Conservation (phyloP, 1,284 basidiomycete genomes). For the Irpex sp. region DNA sequence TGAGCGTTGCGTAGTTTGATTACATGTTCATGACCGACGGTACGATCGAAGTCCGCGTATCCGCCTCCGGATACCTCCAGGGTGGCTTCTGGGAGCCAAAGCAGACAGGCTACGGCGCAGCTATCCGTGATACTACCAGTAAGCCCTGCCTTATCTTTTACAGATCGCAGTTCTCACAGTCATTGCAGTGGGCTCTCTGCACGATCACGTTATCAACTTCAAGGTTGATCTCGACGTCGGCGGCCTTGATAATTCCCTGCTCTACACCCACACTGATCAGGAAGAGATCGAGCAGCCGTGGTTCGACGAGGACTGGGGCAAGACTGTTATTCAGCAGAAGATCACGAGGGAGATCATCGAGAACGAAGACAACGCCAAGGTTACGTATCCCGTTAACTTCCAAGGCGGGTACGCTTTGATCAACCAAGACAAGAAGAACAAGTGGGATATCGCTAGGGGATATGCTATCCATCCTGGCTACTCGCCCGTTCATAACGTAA, state of each 20-base stretch:
- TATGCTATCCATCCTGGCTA: constrained; percentile 55
- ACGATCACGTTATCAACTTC: constrained; percentile 69
- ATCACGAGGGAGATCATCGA: constrained; percentile 46
- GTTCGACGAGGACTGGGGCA: constrained; percentile 63
- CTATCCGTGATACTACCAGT: constrained; percentile 55
- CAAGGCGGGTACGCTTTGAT: constrained; percentile 56
- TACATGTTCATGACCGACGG: constrained; percentile 67
- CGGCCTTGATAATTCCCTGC: constrained; percentile 55
- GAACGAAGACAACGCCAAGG: constrained; percentile 52
- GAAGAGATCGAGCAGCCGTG: constrained; percentile 50
- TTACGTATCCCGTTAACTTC: constrained; percentile 52
- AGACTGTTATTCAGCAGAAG: constrained; percentile 48
- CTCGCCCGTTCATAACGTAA: constrained; percentile 47
- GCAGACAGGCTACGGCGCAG: constrained; percentile 51
- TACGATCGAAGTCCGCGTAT: constrained; percentile 60
- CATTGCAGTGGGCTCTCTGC: constrained; percentile 56
- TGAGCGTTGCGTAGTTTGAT: constrained; percentile 40
- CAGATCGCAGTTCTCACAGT: background rate
- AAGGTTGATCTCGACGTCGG: constrained; percentile 63
- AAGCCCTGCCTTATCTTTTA: constrained; percentile 12
- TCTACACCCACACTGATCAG: constrained; percentile 44
- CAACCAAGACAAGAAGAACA: constrained; percentile 54
- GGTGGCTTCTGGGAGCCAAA: constrained; percentile 51
- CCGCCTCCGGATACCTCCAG: constrained; percentile 68
- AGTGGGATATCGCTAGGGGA: constrained; percentile 54